These are phyloP conservation scores for Lumnitzera racemosa DNA, from an alignment of 345 rosid species.

Conservation along the genomic window DNA sequence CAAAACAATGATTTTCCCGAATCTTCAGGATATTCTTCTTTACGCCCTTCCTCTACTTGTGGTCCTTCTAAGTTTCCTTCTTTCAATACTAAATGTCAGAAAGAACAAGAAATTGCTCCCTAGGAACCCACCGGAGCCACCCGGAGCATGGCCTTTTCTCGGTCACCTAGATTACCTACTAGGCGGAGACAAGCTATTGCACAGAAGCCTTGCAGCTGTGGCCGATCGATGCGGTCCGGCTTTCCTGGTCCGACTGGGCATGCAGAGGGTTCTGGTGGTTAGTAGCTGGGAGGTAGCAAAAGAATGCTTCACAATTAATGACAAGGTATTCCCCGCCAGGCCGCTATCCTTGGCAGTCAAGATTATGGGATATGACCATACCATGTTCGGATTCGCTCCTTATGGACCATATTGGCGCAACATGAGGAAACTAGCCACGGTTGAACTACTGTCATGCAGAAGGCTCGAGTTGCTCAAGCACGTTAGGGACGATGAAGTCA, in stretches of 20 bases:
- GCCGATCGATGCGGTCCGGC: conserved; percentile 16
- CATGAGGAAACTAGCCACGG: conserved; percentile 19
- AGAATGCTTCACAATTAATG: conserved; percentile 1
- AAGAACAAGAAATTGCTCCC: conserved; percentile 4
- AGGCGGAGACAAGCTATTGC: conserved; percentile 11
- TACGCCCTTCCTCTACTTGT: conserved; percentile 3
- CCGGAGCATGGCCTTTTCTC: not conserved
- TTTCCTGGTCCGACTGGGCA: conserved; percentile 24
- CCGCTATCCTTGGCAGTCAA: conserved; percentile 12
- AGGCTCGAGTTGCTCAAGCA: conserved; percentile 27
- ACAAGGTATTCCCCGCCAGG: conserved; percentile 18
- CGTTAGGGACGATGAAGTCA: conserved; percentile 15
- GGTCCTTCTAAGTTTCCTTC: not conserved
- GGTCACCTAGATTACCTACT: conserved; percentile 27
- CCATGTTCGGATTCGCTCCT: conserved; percentile 22
- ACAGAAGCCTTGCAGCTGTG: conserved; percentile 16
- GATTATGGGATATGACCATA: conserved; percentile 24
- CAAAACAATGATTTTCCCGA: not conserved
- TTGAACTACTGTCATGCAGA: conserved; percentile 24
- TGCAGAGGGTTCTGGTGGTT: conserved; percentile 13
- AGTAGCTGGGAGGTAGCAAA: conserved; percentile 23
- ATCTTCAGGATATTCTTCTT: not conserved
- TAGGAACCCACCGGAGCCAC: conserved; percentile 16
- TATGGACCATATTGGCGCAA: conserved; percentile 30
- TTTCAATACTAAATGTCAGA: not conserved